A percentile compares a stretch with the other conserved stretches of the same genome.
Evolutionary conservation across 1,139 yeast genomes (phyloP).

Genomic region (Blastobotrys raffinosifermentans): DNA sequence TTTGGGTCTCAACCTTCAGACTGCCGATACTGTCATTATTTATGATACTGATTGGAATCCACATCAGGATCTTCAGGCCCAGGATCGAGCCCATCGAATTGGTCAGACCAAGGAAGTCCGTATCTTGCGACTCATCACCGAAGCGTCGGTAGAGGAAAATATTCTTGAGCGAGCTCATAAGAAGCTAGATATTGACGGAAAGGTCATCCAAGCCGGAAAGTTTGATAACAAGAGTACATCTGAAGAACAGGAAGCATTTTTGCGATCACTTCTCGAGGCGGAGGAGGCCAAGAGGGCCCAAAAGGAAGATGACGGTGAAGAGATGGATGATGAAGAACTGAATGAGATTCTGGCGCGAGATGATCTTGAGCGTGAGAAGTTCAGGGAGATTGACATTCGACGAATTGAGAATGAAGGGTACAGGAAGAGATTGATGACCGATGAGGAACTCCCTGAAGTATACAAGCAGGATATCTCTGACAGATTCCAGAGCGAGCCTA

Average conservation of each 20-base stretch:
- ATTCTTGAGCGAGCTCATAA: constrained; percentile 91
- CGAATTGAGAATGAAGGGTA: constrained; percentile 40
- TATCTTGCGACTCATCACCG: constrained; percentile 83
- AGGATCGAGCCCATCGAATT: constrained; percentile 96
- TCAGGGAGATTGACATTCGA: constrained; percentile 65
- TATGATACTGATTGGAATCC: constrained; percentile 99
- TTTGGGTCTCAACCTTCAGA: constrained; percentile 87
- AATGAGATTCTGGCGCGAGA: constrained; percentile 81
- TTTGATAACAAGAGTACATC: constrained; percentile 95
- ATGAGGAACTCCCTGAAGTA: constrained; percentile 70
- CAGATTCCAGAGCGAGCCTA: constrained; percentile 44
- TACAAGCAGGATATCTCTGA: constrained; percentile 66
- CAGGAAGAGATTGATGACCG: constrained; percentile 58
- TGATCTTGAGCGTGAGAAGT: constrained; percentile 64
- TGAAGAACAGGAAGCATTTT: constrained; percentile 93
- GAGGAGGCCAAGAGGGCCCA: constrained; percentile 50
- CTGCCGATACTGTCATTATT: constrained; percentile 94
- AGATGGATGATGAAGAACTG: constrained; percentile 55
- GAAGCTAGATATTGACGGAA: constrained; percentile 93
- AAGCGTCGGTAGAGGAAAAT: constrained; percentile 91
- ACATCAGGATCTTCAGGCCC: constrained; percentile 97
- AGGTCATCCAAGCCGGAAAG: constrained; percentile 98
- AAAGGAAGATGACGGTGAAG: constrained; percentile 47
- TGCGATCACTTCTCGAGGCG: constrained; percentile 76
- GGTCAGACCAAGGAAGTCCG: constrained; percentile 97